These are phyloP conservation scores for Podaxis mareebaensis DNA, from an alignment of 768 basidiomycete species.

Conservation along the genomic window DNA sequence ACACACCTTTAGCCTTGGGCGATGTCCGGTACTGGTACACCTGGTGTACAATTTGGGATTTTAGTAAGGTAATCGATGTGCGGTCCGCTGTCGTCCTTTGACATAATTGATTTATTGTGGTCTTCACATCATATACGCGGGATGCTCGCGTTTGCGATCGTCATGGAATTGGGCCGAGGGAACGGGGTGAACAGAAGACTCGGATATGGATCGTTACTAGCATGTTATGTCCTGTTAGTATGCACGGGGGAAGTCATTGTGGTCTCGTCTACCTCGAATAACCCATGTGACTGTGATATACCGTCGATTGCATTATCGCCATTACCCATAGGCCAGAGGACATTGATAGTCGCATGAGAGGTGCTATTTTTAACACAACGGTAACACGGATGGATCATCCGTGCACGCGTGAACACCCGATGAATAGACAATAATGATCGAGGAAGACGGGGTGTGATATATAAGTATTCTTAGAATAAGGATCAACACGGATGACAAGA, in stretches of 20 bases:
- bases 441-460: neutral
- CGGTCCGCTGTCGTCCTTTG: too few species aligned
- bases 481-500: neutral
- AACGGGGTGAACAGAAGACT: neutral
- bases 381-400: neutral
- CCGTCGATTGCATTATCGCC: too few species aligned
- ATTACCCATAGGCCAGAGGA: too few species aligned
- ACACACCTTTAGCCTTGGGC: too few species aligned
- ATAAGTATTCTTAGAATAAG: neutral
- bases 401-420: neutral
- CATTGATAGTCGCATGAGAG: neutral
- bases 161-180: neutral
- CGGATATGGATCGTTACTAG: neutral
- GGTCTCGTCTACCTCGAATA: too few species aligned
- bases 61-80: too few species aligned
- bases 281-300: too few species aligned
- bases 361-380: neutral
- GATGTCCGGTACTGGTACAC: too few species aligned
- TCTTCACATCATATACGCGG: neutral
- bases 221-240: neutral
- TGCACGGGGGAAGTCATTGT: neutral
- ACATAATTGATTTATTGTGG: neutral
- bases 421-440: neutral
- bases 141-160: neutral
- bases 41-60: too few species aligned